Evolutionary conservation across 2,329 filamentous ascomycete species (phyloP).

Genomic region (Botryotinia calthae): DNA sequence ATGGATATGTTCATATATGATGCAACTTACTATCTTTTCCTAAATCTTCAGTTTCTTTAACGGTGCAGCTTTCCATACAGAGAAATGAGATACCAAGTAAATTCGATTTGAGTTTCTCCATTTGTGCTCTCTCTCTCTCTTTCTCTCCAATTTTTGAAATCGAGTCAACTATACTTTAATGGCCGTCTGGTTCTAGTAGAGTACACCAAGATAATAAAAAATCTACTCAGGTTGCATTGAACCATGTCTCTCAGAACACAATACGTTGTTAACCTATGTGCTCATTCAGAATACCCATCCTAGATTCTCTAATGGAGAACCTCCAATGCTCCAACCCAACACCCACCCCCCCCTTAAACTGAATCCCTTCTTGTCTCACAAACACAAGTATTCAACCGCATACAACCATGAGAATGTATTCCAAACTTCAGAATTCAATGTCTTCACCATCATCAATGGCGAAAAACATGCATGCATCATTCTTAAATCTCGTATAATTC

Average conservation of each 20-base stretch:
- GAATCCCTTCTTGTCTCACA: neutral
- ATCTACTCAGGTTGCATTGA: rapidly evolving
- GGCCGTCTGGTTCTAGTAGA: neutral
- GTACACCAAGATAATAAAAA: neutral
- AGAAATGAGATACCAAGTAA: neutral
- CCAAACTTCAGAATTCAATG: neutral
- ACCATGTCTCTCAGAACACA: too few species aligned
- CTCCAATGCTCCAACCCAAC: neutral
- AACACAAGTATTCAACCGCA: neutral
- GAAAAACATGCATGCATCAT: neutral
- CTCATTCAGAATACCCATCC: neutral
- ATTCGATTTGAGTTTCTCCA: neutral
- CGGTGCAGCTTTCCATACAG: neutral
- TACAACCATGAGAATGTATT: neutral
- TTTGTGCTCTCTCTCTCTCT: neutral
- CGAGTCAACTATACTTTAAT: neutral
- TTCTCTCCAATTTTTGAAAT: too few species aligned
- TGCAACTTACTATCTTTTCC: neutral
- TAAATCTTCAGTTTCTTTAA: neutral
- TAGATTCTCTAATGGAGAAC: too few species aligned
- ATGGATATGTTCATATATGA: neutral
- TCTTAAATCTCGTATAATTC: neutral
- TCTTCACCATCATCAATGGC: neutral
- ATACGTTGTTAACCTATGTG: neutral
- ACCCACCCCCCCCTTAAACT: neutral